phyloP scores from a whole-genome alignment of 2,329 filamentous ascomycete genomes.

The Emergomyces africanus region DNA sequence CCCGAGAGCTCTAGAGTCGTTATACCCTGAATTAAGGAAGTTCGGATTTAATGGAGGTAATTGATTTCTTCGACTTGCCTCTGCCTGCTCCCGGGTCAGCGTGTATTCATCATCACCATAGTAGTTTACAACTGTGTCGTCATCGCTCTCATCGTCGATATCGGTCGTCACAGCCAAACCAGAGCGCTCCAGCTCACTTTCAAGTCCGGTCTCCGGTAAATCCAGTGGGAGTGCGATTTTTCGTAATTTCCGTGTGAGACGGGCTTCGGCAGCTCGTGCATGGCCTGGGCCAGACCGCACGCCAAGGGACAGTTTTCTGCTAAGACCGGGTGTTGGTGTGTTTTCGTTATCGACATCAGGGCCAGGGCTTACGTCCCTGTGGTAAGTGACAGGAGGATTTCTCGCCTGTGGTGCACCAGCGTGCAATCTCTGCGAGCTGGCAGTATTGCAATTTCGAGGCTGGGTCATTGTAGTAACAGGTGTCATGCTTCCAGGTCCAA shows the following conservation, averaged over 20 bases:
- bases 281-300: conserved; percentile 30
- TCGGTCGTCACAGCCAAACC: conserved; percentile 19
- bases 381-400: conserved; percentile 8
- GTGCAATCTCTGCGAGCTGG: not conserved
- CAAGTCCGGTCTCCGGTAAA: not conserved
- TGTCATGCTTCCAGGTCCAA: conserved; percentile 1
- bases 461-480: not conserved
- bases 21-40: not conserved
- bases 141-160: conserved; percentile 24
- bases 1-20: conserved; percentile 3
- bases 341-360: conserved; percentile 13
- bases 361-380: conserved; percentile 23
- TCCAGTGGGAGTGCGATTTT: not conserved
- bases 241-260: not conserved
- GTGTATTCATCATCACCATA: conserved; percentile 30
- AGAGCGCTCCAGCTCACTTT: conserved; percentile 20
- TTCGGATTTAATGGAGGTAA: not conserved
- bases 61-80: conserved; percentile 15
- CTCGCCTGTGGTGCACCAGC: not conserved
- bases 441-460: not conserved
- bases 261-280: conserved; percentile 3
- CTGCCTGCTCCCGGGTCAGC: conserved; percentile 22
- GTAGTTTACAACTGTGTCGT: conserved; percentile 24
- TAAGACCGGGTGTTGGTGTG: conserved; percentile 19
- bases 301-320: conserved; percentile 27